Percentiles rank a stretch among this genome's conserved stretches.
Conservation (phyloP, 176 grass and related monocot species). For the Urochloa ruziziensis region DNA sequence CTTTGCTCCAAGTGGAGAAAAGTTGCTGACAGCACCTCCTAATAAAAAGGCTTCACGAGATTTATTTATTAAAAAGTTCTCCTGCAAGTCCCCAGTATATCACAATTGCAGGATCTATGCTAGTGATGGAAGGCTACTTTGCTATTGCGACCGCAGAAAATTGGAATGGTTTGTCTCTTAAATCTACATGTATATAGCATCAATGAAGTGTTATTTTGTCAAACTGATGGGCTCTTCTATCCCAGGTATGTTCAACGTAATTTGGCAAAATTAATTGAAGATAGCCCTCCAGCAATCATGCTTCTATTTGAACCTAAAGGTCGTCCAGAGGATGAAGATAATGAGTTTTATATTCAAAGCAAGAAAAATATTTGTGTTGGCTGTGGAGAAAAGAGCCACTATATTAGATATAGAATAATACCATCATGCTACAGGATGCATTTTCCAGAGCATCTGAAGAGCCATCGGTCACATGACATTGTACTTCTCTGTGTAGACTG, state of each 20-base stretch:
- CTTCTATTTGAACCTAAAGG: conserved; percentile 99
- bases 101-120: conserved; percentile 98
- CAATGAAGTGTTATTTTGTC: background rate
- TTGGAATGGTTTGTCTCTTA: conserved; percentile 74
- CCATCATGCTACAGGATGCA: conserved; percentile 98
- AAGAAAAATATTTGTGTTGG: conserved; percentile 99
- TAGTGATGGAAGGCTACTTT: conserved; percentile 93
- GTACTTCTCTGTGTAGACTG: conserved; percentile 95
- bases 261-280: conserved; percentile 79
- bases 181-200: conserved; percentile 24
- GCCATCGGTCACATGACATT: conserved; percentile 98
- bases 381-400: conserved; percentile 91
- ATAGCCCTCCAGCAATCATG: conserved; percentile 89
- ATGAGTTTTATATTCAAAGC: conserved; percentile 95
- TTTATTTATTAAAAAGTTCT: conserved; percentile 90
- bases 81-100: conserved; percentile 95
- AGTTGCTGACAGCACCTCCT: conserved; percentile 33
- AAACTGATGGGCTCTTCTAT: conserved; percentile 24
- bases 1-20: conserved; percentile 55
- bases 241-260: conserved; percentile 76
- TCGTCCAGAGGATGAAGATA: conserved; percentile 92
- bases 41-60: conserved; percentile 76
- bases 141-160: conserved; percentile 94
- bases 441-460: conserved; percentile 98
- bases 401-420: conserved; percentile 97